Percentiles rank a stretch among this genome's conserved stretches.
phyloP scores from a whole-genome alignment of 345 rosid species.

The Reutealis trisperma region DNA sequence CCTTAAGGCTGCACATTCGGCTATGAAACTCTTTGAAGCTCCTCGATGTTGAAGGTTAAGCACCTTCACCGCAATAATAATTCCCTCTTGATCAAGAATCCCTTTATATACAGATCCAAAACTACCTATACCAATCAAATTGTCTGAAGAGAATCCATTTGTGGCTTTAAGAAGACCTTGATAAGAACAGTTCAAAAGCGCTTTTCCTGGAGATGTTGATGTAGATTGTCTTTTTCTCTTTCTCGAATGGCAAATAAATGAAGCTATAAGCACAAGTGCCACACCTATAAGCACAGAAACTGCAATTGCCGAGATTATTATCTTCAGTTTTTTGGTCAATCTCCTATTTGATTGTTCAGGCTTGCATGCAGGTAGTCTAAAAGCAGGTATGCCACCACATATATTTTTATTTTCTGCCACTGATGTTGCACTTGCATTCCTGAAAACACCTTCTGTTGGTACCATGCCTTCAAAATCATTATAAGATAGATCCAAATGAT shows the following conservation, averaged over 20 bases:
- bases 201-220: too few relatives aligned
- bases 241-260: too few relatives aligned
- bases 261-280: too few relatives aligned
- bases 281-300: background rate
- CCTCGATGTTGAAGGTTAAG: background rate
- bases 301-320: background rate
- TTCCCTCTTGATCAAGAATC: conserved; percentile 1
- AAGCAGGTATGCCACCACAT: too few relatives aligned
- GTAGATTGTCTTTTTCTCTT: too few relatives aligned
- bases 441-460: conserved; percentile 1
- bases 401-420: too few relatives aligned
- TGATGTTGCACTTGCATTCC: background rate
- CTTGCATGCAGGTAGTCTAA: too few relatives aligned
- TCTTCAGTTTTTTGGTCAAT: background rate
- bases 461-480: background rate
- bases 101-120: background rate
- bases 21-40: background rate
- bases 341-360: background rate
- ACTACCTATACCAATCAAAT: background rate
- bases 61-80: background rate
- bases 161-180: too few relatives aligned
- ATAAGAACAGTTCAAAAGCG: too few relatives aligned
- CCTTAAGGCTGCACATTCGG: background rate
- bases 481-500: background rate
- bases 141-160: too few relatives aligned